Percentiles rank a stretch among this genome's conserved stretches.
phyloP scores from a whole-genome alignment of 495 filamentous ascomycete species.

The Podospora australis region DNA sequence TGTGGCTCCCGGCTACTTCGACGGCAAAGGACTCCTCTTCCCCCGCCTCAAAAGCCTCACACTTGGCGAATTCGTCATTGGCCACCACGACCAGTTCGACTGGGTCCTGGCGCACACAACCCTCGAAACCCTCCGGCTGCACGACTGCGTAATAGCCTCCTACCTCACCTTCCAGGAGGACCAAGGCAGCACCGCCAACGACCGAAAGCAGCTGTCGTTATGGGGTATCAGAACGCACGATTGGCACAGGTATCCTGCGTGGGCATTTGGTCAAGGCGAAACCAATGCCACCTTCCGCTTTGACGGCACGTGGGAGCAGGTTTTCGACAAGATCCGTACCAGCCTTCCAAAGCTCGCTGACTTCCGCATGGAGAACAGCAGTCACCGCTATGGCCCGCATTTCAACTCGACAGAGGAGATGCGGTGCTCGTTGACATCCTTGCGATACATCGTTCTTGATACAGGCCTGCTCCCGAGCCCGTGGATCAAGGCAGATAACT shows the following conservation, averaged over 20 bases:
- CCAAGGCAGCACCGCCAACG: not conserved
- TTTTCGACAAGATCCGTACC: not conserved
- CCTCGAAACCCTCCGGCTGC: conserved; percentile 4
- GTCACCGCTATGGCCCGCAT: too few relatives aligned
- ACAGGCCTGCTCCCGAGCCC: too few relatives aligned
- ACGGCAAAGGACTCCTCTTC: conserved; percentile 9
- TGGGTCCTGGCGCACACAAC: conserved; percentile 5
- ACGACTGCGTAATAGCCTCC: conserved; percentile 4
- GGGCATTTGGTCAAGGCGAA: too few relatives aligned
- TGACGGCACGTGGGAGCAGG: not conserved
- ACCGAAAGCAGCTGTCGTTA: not conserved
- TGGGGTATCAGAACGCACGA: too few relatives aligned
- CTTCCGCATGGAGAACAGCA: not conserved
- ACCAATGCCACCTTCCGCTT: not conserved
- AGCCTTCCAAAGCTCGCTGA: not conserved
- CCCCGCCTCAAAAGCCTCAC: conserved; percentile 5
- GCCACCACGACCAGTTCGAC: conserved; percentile 10
- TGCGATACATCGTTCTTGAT: not conserved
- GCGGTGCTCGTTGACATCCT: not conserved
- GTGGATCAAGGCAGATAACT: too few relatives aligned
- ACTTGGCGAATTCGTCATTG: conserved; percentile 3
- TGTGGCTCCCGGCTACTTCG: conserved; percentile 4
- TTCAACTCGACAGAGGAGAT: not conserved
- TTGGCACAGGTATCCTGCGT: too few relatives aligned
- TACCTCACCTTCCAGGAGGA: not conserved